Base-by-base conservation (phyloP, 345 rosid genomes). In the Lumnitzera racemosa region DNA sequence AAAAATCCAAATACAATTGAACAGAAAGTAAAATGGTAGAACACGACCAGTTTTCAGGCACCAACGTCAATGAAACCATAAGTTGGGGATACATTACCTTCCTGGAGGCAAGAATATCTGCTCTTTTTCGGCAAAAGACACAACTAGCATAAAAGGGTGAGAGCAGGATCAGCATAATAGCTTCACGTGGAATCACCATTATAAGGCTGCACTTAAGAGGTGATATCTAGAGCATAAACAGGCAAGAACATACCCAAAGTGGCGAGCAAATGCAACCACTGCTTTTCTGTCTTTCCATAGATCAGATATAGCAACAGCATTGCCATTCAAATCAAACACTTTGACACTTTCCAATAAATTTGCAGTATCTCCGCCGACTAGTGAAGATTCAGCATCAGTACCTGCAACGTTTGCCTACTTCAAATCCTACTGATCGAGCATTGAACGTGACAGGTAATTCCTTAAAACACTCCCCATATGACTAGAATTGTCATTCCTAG, bases 191-290 rank as follows among this genome's bases (percentile, higher is more conserved):
- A 4, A 52, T 1, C 53, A 13, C 53, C 23, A n/a, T 10, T 24
- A 11, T 4, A 23, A 3, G 51, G 12, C 46, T 23, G 23, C 29
- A 49, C 14, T 25, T 48, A 24, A 54, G 43, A 36, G 43, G 7
- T 36, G 43, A 36, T 9, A 36, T 36, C 36, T 29, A 67, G 50
- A 50, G 15, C 53, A 56, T 24, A 11, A 49, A 56, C 15, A 16
- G 27, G 11, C 12, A 53, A 12, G 43, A 11, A 52, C 72, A 71
- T 63, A 87, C 96, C 96, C 96, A 58, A 92, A 92, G 72, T 89
- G 98, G 72, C 96, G 96, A 66, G 96, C 94, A 70, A 89, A 89
- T 2, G 96, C 96, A 43, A 92, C 80, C 57, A 87, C 88, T 0
- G 91, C 86, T 67, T 78, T 92, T 65, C 96, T 73, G 6, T 85